Evolutionary conservation across 1,284 basidiomycete species (phyloP), one percentile per base, ranked within the genome.

Genomic region (Abortiporus biennis): DNA sequence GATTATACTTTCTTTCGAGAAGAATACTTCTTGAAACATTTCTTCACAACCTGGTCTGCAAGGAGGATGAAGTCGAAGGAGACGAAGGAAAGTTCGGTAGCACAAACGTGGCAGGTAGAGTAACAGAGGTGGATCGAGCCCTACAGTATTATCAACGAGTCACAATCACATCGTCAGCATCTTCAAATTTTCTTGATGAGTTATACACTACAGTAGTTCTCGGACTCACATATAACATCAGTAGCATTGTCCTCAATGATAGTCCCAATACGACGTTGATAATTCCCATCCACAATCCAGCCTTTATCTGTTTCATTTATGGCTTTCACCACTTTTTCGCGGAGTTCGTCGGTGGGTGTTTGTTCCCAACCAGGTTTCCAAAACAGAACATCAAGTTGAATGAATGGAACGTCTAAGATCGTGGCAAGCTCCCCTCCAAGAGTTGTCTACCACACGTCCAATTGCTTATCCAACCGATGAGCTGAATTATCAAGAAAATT

Each of bases 61-160:
- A 1, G 67, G 56, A 1, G 55, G 54, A 3, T 37, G 40, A 16
- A 67, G 42, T 2, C 67, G 48, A 22, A 78, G 40, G 11, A 80
- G 48, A 16, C 80, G 74, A 44, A 62, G 54, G 21, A 79, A 52
- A 1, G 80, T 81, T 35, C 80, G 69, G 40, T 62, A 44, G 43
- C 71, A 48, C 16, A 82, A 49, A 13, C 80, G 72, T 30, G 78
- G 74, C 43, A 83, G 68, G 59, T 80, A 82, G 13, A 74, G 57
- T 6, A 59, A 20, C 34, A 83, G 62, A 6, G 81, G 81, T 13
- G 78, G 78, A 52, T 82, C 78, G 17, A 83, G 63, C 81, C 79
- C 79, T 82, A 44, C 36, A 27, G 12, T 12, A 17, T 22, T 25
- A 30, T 13, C 11, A 12, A 42, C 16, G 15, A 20, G 16, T 9